These are phyloP conservation scores for Stagonosporopsis rhizophila DNA, from an alignment of 2,329 filamentous ascomycete species.

Conservation along the genomic window DNA sequence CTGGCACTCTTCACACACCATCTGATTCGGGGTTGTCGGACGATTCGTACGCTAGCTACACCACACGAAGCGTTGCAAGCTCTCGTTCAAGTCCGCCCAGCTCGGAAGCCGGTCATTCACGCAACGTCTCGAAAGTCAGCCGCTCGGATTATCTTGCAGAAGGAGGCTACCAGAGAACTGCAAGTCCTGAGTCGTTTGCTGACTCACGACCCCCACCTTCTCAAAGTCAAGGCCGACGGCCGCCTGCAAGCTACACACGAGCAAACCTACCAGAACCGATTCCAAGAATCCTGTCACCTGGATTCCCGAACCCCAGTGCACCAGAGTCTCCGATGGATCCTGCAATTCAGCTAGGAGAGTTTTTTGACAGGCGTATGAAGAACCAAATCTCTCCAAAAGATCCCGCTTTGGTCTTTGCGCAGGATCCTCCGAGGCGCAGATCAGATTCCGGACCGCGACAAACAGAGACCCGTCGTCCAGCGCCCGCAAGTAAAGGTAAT, in stretches of 20 bases:
- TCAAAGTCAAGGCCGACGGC: slow-evolving; percentile 24
- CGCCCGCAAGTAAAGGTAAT: slow-evolving; percentile 67
- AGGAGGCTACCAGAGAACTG: slow-evolving; percentile 34
- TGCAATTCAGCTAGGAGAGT: slow-evolving; percentile 46
- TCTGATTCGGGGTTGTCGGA: slow-evolving; percentile 52
- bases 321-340: slow-evolving; percentile 52
- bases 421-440: slow-evolving; percentile 23
- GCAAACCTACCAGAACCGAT: slow-evolving; percentile 31
- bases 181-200: slow-evolving; percentile 41
- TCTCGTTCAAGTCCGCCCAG: slow-evolving; percentile 49
- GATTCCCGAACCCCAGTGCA: slow-evolving; percentile 25
- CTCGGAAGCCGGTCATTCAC: slow-evolving; percentile 46
- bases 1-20: slow-evolving; percentile 46
- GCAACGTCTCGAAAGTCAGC: slow-evolving; percentile 39
- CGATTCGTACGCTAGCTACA: slow-evolving; percentile 46
- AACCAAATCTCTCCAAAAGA: slow-evolving; percentile 23
- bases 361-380: slow-evolving; percentile 28
- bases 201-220: slow-evolving; percentile 27
- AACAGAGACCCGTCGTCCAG: slow-evolving; percentile 31
- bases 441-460: slow-evolving; percentile 26
- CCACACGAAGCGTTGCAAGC: slow-evolving; percentile 45
- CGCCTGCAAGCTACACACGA: slow-evolving; percentile 29
- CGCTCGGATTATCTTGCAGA: slow-evolving; percentile 32
- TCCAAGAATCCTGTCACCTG: slow-evolving; percentile 31
- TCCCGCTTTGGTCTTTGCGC: slow-evolving; percentile 22